Evolutionary conservation across 495 filamentous ascomycete species (phyloP), one percentile per base, ranked within the genome.

Genomic region (Lindgomyces ingoldianus): DNA sequence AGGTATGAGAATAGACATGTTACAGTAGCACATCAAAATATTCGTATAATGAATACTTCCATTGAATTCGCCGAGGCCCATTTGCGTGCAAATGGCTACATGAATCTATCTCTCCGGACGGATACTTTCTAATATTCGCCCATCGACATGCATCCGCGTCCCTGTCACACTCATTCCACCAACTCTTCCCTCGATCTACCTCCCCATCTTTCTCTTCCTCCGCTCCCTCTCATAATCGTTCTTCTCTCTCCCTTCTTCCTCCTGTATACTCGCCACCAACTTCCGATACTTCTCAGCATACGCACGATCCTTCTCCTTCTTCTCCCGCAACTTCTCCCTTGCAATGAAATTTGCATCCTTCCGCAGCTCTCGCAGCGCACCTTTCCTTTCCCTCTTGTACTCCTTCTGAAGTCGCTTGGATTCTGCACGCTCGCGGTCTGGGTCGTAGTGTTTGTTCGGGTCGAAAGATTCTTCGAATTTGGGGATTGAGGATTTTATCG

Each of bases 381-480:
- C 94, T 84, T 99, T 99, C 74, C 83, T 82, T 81, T 99, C 94
- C 70, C 87, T 85, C 84, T 96, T 96, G 83, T 91, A 86, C 78
- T 99, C 93, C 48, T 87, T 86, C 77, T 84, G 86, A 70, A 99
- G 81, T 70, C 90, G 91, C 67, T 84, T 85, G 48, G 85, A 66
- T 63, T 95, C 91, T n/a, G 87, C 83, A 25, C 94, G 89, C 72
- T 94, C 92, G 54, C 85, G 84, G 74, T 98, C 87, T 0, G 91
- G 91, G 70, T 99, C 94, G 82, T 98, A 96, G 81, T 96, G 93
- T 76, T 90, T 92, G 80, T 90, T 84, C 12, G 92, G 94, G 74
- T 93, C 91, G 85, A 91, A 99, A 65, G 84, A 79, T 74, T 96
- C 92, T 78, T 99, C 95, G 80, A 98, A 99, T 78, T 96, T 97